Evolutionary conservation across 768 basidiomycete genomes (phyloP).

Genomic region (Boletus bicolor): DNA sequence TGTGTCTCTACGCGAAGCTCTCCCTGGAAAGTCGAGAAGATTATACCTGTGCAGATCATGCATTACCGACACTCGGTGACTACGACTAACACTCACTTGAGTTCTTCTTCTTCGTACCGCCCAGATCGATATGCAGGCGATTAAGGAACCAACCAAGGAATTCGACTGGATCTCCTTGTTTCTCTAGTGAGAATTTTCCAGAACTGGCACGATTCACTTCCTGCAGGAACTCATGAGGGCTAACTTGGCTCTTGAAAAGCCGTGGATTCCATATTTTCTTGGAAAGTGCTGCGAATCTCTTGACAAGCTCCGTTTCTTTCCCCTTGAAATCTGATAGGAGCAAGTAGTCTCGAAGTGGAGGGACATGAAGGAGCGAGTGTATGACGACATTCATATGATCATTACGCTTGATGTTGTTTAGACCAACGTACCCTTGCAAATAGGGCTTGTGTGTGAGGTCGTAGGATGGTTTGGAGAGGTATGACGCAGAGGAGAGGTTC

Average conservation of each 20-base stretch:
- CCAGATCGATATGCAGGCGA: slow-evolving; percentile 86
- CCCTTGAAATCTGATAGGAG: slow-evolving; percentile 70
- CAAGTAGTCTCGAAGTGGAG: slow-evolving; percentile 84
- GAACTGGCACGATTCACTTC: slow-evolving; percentile 88
- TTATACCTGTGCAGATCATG: slow-evolving; percentile 57
- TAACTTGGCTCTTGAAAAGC: slow-evolving; percentile 96
- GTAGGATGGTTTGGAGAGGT: slow-evolving; percentile 73
- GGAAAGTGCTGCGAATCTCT: slow-evolving; percentile 80
- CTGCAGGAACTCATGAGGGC: slow-evolving; percentile 98
- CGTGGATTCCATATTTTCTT: slow-evolving; percentile 97
- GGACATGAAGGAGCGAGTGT: slow-evolving; percentile 87
- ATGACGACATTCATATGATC: slow-evolving; percentile 98
- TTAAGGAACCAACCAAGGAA: slow-evolving; percentile 96
- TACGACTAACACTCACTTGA: slow-evolving; percentile 62
- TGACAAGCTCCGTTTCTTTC: slow-evolving; percentile 83
- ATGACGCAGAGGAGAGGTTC: slow-evolving; percentile 53
- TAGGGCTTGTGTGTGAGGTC: slow-evolving; percentile 82
- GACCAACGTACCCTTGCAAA: slow-evolving; percentile 88
- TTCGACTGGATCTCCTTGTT: slow-evolving; percentile 95
- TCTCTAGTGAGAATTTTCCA: slow-evolving; percentile 89
- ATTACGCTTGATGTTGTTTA: slow-evolving; percentile 97
- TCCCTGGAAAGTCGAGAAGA: slow-evolving; percentile 93
- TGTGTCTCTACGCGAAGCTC: slow-evolving; percentile 91
- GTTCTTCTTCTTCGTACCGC: slow-evolving; percentile 88
- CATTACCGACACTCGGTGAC: slow-evolving; percentile 18